Percentiles rank a stretch among this genome's conserved stretches.
Evolutionary conservation across 78 protist genomes (phyloP).

Genomic region (Dictyostelium firmibasis): DNA sequence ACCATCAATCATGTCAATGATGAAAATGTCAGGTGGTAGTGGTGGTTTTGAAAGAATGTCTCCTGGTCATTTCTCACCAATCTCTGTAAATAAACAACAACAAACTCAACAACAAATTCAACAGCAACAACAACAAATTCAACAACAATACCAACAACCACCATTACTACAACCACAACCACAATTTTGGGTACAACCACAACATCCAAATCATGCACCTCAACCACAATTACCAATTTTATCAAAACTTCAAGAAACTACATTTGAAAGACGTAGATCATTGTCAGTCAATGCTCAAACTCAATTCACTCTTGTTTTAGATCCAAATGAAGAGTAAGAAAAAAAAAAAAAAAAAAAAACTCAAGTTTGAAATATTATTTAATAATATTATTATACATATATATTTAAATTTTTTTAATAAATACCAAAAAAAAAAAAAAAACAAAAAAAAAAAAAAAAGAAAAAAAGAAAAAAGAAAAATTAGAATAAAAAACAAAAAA

Average conservation of each 20-base stretch:
- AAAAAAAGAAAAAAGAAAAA: too few relatives aligned
- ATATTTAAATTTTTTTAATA: too few relatives aligned
- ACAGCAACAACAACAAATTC: neutral
- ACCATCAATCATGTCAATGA: neutral
- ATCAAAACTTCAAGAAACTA: conserved; percentile 41
- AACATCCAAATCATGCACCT: conserved; percentile 35
- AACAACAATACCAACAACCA: neutral
- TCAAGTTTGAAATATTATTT: too few relatives aligned
- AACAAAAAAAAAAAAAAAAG: too few relatives aligned
- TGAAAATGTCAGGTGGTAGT: conserved; percentile 19
- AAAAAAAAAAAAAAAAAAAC: too few relatives aligned
- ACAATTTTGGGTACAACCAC: conserved; percentile 61
- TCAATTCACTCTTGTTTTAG: conserved; percentile 49
- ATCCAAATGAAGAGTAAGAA: conserved; percentile 31
- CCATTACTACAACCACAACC: neutral
- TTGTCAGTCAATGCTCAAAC: conserved; percentile 63
- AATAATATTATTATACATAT: too few relatives aligned
- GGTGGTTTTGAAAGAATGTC: conserved; percentile 1
- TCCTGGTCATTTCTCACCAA: conserved; percentile 13
- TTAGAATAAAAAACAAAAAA: too few relatives aligned
- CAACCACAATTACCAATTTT: conserved; percentile 49
- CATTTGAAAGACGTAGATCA: conserved; percentile 60
- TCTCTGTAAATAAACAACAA: neutral
- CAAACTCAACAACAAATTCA: neutral
- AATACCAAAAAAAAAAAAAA: too few relatives aligned